Conservation (phyloP, 2,329 filamentous ascomycete genomes). For the Leptographium flavum region DNA sequence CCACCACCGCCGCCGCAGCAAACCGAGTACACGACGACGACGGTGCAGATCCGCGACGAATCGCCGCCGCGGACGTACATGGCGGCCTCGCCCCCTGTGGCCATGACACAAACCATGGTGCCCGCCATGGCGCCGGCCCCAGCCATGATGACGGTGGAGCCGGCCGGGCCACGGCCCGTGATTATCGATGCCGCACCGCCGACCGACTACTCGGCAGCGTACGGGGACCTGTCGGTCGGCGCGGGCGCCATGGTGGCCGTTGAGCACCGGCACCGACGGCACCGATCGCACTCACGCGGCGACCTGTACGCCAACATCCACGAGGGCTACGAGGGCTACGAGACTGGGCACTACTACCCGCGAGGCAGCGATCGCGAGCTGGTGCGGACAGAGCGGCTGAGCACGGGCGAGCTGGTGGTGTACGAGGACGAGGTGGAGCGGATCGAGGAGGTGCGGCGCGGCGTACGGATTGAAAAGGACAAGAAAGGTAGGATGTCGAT, state of each 20-base stretch:
- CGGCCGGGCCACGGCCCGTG: constrained; percentile 17
- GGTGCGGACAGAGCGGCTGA: constrained; percentile 40
- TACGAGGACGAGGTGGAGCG: constrained; percentile 46
- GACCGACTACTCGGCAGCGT: constrained; percentile 18
- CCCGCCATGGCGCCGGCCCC: constrained; percentile 1
- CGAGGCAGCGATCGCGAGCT: constrained; percentile 27
- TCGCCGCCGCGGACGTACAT: constrained; percentile 26
- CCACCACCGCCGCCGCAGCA: constrained; percentile 21
- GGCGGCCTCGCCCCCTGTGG: constrained; percentile 11
- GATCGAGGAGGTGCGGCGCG: constrained; percentile 37
- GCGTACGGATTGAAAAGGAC: constrained; percentile 68
- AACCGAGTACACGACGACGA: constrained; percentile 25
- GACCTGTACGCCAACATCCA: constrained; percentile 51
- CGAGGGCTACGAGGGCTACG: constrained; percentile 51
- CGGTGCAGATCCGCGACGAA: constrained; percentile 28
- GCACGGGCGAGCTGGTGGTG: constrained; percentile 48
- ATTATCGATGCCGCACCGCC: constrained; percentile 24
- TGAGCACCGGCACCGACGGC: constrained; percentile 14
- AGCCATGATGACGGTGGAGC: constrained; percentile 12
- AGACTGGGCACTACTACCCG: constrained; percentile 23
- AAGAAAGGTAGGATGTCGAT: constrained; percentile 92
- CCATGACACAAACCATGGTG: constrained; percentile 14
- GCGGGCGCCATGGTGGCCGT: constrained; percentile 20
- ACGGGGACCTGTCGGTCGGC: constrained; percentile 18
- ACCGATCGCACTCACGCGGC: constrained; percentile 18